These are phyloP conservation scores for Casaregolazyma suthepensis DNA, from an alignment of 1,139 yeast species.

Conservation along the genomic window DNA sequence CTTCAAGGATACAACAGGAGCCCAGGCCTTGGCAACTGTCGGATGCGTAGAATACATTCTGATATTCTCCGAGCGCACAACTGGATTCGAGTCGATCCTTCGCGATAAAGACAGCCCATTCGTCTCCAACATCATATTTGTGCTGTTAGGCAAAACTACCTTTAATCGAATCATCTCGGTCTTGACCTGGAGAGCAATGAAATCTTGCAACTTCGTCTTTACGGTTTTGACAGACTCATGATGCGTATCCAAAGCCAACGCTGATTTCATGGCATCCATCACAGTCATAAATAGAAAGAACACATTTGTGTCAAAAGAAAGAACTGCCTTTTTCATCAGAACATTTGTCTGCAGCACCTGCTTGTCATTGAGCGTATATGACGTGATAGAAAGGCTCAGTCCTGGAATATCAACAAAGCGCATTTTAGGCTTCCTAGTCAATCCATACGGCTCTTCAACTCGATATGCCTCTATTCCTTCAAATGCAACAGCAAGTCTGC, in stretches of 20 bases:
- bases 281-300: slow-evolving; percentile 22
- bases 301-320: slow-evolving; percentile 29
- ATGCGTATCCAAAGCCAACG: slow-evolving; percentile 14
- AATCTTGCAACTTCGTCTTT: slow-evolving; percentile 10
- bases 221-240: not conserved
- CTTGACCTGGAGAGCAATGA: slow-evolving; percentile 36
- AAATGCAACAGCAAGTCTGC: slow-evolving; percentile 20
- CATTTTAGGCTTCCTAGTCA: slow-evolving; percentile 17
- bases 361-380: slow-evolving; percentile 13
- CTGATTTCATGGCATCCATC: slow-evolving; percentile 14
- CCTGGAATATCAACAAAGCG: slow-evolving; percentile 26
- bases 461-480: slow-evolving; percentile 29
- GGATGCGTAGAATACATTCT: slow-evolving; percentile 54
- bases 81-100: slow-evolving; percentile 29
- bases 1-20: slow-evolving; percentile 32
- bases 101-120: slow-evolving; percentile 36
- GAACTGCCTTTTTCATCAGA: slow-evolving; percentile 23
- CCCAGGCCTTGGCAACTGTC: slow-evolving; percentile 41
- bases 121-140: slow-evolving; percentile 47
- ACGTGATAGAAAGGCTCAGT: slow-evolving; percentile 19
- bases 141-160: slow-evolving; percentile 45
- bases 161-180: slow-evolving; percentile 40
- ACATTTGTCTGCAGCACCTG: slow-evolving; percentile 20
- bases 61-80: slow-evolving; percentile 34
- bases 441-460: slow-evolving; percentile 24